These are phyloP conservation scores for Phytophthora agathidicida DNA, from an alignment of 352 stramenopile genomes.

Conservation along the genomic window DNA sequence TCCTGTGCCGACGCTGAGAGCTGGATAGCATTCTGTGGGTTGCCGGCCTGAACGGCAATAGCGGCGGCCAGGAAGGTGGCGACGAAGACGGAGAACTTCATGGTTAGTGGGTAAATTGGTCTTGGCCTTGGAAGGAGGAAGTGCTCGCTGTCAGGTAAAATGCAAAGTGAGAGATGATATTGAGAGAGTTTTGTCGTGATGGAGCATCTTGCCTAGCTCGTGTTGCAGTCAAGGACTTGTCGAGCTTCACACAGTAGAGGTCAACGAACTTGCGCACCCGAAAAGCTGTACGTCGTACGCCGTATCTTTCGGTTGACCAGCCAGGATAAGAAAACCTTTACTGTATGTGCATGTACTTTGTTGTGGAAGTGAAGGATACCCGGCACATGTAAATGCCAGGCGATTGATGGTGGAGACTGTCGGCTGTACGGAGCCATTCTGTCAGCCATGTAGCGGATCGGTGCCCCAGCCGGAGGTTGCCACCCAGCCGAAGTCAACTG, in stretches of 20 bases:
- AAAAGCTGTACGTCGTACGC: conserved; percentile 10
- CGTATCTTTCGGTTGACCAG: conserved; percentile 33
- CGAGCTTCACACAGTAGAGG: conserved; percentile 21
- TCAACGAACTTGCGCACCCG: not conserved
- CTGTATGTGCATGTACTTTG: too few species aligned
- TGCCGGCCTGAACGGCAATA: conserved; percentile 23
- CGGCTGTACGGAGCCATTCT: conserved; percentile 24
- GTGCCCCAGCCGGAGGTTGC: conserved; percentile 11
- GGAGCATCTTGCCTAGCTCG: not conserved
- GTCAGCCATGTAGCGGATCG: not conserved
- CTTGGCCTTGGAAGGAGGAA: conserved; percentile 1
- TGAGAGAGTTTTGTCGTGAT: not conserved
- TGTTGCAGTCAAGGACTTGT: conserved; percentile 1
- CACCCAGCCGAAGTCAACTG: conserved; percentile 26
- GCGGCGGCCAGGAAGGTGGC: conserved; percentile 36
- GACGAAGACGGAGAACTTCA: conserved; percentile 51
- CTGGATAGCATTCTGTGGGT: conserved; percentile 16
- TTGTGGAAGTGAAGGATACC: not conserved
- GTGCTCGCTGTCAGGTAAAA: conserved; percentile 29
- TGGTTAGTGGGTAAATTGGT: conserved; percentile 32
- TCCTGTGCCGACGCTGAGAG: conserved; percentile 18
- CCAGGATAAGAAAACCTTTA: conserved; percentile 33
- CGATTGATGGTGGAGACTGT: conserved; percentile 7
- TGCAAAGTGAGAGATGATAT: conserved; percentile 41
- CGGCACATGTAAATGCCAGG: conserved; percentile 19